These are phyloP conservation scores for Acidiella bohemica DNA, from an alignment of 495 filamentous ascomycete genomes.

Conservation along the genomic window DNA sequence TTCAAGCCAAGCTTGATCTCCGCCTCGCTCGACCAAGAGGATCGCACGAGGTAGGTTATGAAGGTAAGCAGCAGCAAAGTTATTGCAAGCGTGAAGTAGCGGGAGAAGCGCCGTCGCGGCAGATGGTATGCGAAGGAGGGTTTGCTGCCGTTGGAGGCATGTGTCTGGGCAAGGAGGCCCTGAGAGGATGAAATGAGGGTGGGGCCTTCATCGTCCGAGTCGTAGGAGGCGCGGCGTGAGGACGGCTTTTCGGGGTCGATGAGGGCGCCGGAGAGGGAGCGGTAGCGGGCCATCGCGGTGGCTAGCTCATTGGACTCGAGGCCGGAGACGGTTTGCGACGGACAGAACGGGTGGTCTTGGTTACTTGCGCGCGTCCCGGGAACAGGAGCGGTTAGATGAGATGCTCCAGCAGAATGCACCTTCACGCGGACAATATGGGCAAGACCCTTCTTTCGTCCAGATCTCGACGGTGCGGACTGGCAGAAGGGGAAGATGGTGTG, in stretches of 20 bases:
- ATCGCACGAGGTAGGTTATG: slow-evolving; percentile 10
- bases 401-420: too few relatives aligned
- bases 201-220: slow-evolving; percentile 11
- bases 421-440: too few relatives aligned
- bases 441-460: too few relatives aligned
- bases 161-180: slow-evolving; percentile 14
- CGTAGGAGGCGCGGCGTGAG: neutral
- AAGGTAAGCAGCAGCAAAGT: slow-evolving; percentile 6
- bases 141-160: too few relatives aligned
- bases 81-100: slow-evolving; percentile 18
- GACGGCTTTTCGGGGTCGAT: slow-evolving; percentile 17
- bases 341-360: too few relatives aligned
- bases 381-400: too few relatives aligned
- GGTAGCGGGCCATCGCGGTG: slow-evolving; percentile 14
- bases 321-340: too few relatives aligned
- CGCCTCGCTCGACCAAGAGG: slow-evolving; percentile 3
- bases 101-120: slow-evolving; percentile 16
- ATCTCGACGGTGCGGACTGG: too few relatives aligned
- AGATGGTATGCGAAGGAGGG: slow-evolving; percentile 15
- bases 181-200: slow-evolving; percentile 8
- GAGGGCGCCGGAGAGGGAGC: slow-evolving; percentile 15
- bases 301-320: too few relatives aligned
- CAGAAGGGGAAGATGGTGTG: too few relatives aligned
- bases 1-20: slow-evolving; percentile 12
- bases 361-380: too few relatives aligned